Conservation (phyloP, 257 asterid species). For the Nicotiana obtusifolia region DNA sequence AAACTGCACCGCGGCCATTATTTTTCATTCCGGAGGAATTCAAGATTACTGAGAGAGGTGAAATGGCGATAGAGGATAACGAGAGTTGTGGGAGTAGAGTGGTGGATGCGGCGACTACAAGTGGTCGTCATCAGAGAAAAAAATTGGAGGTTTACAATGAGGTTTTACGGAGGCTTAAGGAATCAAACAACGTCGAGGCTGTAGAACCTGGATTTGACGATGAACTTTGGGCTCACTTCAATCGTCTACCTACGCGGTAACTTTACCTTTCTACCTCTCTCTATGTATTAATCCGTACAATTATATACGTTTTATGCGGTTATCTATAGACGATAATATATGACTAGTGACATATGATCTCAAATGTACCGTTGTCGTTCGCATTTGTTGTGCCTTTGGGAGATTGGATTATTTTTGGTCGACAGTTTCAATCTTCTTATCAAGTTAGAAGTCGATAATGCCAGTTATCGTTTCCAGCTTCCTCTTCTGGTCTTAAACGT, state of each 20-base stretch:
- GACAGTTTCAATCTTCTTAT: background rate
- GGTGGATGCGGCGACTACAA: slow-evolving; percentile 45
- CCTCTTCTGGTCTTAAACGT: no score
- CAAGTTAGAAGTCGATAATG: slow-evolving; percentile 23
- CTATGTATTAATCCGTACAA: background rate
- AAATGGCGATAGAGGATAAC: slow-evolving; percentile 80
- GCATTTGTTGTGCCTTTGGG: background rate
- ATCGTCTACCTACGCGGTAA: slow-evolving; percentile 86
- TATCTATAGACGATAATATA: background rate
- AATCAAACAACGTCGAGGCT: slow-evolving; percentile 55
- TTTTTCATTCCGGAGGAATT: background rate
- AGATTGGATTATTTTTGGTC: background rate
- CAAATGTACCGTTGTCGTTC: background rate
- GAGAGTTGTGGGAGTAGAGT: slow-evolving; percentile 80
- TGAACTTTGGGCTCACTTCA: slow-evolving; percentile 88
- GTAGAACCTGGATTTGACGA: slow-evolving; percentile 66
- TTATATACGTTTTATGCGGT: background rate
- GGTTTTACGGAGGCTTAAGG: slow-evolving; percentile 85
- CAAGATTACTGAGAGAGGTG: background rate
- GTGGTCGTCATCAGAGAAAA: slow-evolving; percentile 44
- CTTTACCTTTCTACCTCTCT: slow-evolving; percentile 1
- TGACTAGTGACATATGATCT: background rate
- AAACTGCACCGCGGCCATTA: background rate
- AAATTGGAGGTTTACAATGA: slow-evolving; percentile 82
- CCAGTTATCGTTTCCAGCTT: background rate